Evolutionary conservation across 352 stramenopile genomes (phyloP), one percentile per base, ranked within the genome.

Genomic region (Globisporangium orthogonon): DNA sequence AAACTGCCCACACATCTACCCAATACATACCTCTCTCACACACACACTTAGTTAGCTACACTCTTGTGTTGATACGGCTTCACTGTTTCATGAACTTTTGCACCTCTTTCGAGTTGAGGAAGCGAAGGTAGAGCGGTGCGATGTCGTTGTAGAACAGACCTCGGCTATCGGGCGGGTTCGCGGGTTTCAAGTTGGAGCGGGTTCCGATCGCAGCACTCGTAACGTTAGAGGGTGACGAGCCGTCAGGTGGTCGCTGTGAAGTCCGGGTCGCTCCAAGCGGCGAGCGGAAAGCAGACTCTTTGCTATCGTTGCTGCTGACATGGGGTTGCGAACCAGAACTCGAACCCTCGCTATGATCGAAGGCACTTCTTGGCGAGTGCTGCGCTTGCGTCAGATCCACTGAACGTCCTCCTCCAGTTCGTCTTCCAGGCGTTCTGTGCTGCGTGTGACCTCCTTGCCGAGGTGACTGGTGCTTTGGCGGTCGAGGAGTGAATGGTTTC

Each of bases 91-190:
- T 66, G 59, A 73, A 67, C 30, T 70, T 74, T 50, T 87, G 73
- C 43, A 79, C 77, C 31, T 87, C 76, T 10, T 82, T 83, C 11
- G 81, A 87, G 29, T 78, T 83, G 18, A 91, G 52, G 33, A 91
- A 87, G 62, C 87, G 87, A 7, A 79, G 71, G 43, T 91, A 91
- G 31, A 87, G 66, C 6, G 81, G 81, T 15, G 76, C 67, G 46
- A 91, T 89, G 55, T 89, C 78, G 52, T 83, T 74, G 68, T 91
- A 86, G 28, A 91, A 85, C 7, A 84, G 71, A 55, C 81, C 87
- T 7, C 61, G 63, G 0, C 65, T 69, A 15, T 53, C 66, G 9
- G 70, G 46, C 17, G 48, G 54, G 33, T 43, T 61, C 53, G 50
- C 52, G 0, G 18, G 4, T 15, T 40, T 51, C n/a, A 52, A 49